Conservation (phyloP, 345 rosid species). For the Streptanthus diversifolius region DNA sequence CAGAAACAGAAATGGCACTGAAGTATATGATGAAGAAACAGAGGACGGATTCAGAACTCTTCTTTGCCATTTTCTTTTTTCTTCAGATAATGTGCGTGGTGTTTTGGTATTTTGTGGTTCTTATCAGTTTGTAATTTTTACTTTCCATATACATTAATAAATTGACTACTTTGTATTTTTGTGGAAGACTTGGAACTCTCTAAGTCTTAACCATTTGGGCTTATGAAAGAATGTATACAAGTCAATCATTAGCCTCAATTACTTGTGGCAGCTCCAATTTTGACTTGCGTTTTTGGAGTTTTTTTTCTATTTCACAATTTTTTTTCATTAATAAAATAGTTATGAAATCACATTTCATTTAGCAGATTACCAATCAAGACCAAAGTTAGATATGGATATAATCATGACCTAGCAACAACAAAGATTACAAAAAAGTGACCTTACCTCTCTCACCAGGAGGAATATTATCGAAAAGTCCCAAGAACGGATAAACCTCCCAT, state of each 20-base stretch:
- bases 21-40: not conserved
- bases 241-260: not conserved
- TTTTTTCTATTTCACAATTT: no score
- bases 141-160: not conserved
- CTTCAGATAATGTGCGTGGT: not conserved
- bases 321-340: no score
- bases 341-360: no score
- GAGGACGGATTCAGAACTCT: not conserved
- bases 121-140: not conserved
- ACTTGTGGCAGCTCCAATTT: no score
- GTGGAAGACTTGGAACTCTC: not conserved
- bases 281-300: no score
- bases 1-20: not conserved
- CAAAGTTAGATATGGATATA: not conserved
- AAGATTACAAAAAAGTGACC: not conserved
- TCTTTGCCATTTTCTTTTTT: not conserved
- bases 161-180: not conserved
- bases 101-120: not conserved
- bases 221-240: not conserved
- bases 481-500: slow-evolving; percentile 34
- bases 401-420: not conserved
- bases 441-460: not conserved
- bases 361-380: no score
- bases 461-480: slow-evolving; percentile 3
- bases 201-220: not conserved